Evolutionary conservation across 2,329 filamentous ascomycete species (phyloP), one percentile per base, ranked within the genome.

Genomic region (Talaromyces rugulosus): DNA sequence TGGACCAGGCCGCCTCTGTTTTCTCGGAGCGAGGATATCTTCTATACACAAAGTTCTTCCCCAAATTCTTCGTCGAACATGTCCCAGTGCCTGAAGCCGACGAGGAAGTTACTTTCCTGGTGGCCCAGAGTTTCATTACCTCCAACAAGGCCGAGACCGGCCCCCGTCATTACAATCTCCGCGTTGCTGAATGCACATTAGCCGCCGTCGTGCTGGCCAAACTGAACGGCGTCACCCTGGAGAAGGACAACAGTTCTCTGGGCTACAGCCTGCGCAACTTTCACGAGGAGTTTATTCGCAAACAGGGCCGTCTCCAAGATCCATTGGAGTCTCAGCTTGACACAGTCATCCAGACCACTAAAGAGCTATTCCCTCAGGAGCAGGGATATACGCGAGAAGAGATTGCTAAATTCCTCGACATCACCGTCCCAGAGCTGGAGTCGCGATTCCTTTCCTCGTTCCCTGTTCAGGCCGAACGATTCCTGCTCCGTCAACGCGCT

Each of bases 1-100:
- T 99, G 95, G 95, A 99, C 72, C 95, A 99, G 79, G 89, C 92
- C 14, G 95, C 95, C 36, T 98, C 94, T 0, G 94, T 99, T 66
- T 95, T 99, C 77, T 94, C 92, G 0, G 84, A 91, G 70, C 87
- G 88, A 66, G 93, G 91, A 57, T 91, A 90, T 44, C 92, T 95
- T 9, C 85, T 97, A 51, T 93, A 96, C 73, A 94, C 97, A 63
- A 90, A 89, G 9, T 99, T 99, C 80, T 87, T 87, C 66, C 95
- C 95, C 3, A 82, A 81, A 18, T 88, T 99, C 58, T 83, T 85
- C 28, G 92, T 89, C 34, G 84, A 87, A 60, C 89, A 93, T 53
- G 87, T 98, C 64, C 84, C 88, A 47, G 92, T 99, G 74, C 94
- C 94, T 14, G 84, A 87, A 61, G 91, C 92, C 4, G 82, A 87